Evolutionary conservation across 352 stramenopile genomes (phyloP).

Genomic region (Aphanomyces euteiches): DNA sequence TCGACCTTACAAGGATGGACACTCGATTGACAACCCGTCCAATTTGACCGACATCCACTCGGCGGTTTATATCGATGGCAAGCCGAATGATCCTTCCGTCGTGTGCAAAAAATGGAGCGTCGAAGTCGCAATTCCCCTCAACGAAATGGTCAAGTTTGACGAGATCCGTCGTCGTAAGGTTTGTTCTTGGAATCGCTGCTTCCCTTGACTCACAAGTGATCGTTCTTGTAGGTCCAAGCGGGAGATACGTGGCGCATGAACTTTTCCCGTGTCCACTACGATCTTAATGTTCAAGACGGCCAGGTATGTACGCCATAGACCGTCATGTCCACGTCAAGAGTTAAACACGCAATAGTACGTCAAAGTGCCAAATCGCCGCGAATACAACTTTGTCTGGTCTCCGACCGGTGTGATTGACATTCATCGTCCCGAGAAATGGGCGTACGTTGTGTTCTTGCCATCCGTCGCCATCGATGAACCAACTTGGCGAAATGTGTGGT

Average conservation of each 20-base stretch:
- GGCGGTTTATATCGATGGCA: constrained; percentile 59
- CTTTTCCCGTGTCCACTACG: constrained; percentile 86
- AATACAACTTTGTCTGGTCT: constrained; percentile 75
- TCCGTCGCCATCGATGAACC: constrained; percentile 27
- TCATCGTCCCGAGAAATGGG: constrained; percentile 69
- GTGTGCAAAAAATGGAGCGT: constrained; percentile 74
- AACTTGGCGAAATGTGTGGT: constrained; percentile 28
- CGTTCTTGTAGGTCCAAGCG: constrained; percentile 22
- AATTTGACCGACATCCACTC: constrained; percentile 51
- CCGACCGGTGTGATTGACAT: constrained; percentile 72
- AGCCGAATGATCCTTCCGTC: constrained; percentile 62
- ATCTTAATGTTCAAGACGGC: constrained; percentile 41
- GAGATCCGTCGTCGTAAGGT: constrained; percentile 36
- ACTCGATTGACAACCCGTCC: constrained; percentile 70
- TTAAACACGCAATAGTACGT: constrained; percentile 35
- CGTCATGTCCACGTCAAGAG: not conserved
- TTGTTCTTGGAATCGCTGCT: not conserved
- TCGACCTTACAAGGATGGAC: constrained; percentile 84
- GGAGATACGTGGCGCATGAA: constrained; percentile 84
- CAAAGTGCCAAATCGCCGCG: constrained; percentile 47
- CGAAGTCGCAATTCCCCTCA: constrained; percentile 71
- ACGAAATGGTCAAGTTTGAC: constrained; percentile 64
- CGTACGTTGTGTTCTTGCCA: constrained; percentile 56
- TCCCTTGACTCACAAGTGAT: not conserved
- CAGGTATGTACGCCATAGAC: constrained; percentile 30